Evolutionary conservation across 176 grass and related monocot genomes (phyloP), one percentile per base, ranked within the genome.

Genomic region (Triticum monococcum): DNA sequence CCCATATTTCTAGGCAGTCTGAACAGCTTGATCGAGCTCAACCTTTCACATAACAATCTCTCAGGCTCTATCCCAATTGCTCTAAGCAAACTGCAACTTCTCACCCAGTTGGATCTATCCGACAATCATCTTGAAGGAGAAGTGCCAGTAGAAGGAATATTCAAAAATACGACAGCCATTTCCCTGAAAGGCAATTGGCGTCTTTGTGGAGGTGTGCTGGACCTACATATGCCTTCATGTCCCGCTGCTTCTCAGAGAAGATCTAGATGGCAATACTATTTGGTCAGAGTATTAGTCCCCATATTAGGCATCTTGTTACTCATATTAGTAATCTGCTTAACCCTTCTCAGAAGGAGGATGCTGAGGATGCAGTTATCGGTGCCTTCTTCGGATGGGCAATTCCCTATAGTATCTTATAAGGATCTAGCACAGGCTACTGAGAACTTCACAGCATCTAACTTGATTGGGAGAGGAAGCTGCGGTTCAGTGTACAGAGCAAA

Each of bases 401-500:
- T 65, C 33, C 41, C 17, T 67, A 85, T 84, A 77, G 80, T 92
- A 38, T 89, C 92, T 9, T 91, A 87, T 36, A 76, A 77, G 38
- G 89, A 94, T 38, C 50, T 94, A 68, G 61, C 50, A 25, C 85
- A 81, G 86, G 89, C 89, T 31, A 94, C 92, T 68, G 81, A 87
- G 12, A 87, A 85, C 57, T 93, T 93, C 25, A 32, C 89, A 36
- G 62, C 31, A 12, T 63, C 62, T 12, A 91, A 91, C 72, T 80
- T 89, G 61, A 79, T 93, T 80, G 92, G 88, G 7, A 62, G 18
- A 40, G 86, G 92, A 70, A 91, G 81, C 56, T 91, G 83, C 9
- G 83, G 86, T 93, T 88, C 70, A 89, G 78, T 81, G 84, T 93
- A 91, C 76, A 91, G 73, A 84, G 89, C 87, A 72, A 63, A 10